Conservation (phyloP, 257 asterid genomes). For the Solanum phureja region DNA sequence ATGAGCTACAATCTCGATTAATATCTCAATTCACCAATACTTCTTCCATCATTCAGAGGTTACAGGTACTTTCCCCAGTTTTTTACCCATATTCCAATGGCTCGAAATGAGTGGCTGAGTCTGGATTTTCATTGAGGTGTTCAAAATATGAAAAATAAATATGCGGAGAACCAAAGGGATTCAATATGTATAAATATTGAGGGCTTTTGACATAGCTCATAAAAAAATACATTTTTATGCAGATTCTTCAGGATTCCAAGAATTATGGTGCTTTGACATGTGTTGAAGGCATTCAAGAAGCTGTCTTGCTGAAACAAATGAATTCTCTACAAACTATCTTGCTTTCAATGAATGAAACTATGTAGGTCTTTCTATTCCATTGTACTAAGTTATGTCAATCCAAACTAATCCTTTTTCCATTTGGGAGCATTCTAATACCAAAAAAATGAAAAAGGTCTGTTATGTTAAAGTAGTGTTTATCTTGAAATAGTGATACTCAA, state of each 20-base stretch:
- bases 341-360: slow-evolving; percentile 43
- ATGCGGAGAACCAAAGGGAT: not conserved
- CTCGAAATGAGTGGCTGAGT: not conserved
- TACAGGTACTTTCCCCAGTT: slow-evolving; percentile 35
- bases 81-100: not conserved
- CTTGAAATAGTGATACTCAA: not conserved
- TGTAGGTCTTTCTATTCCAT: slow-evolving; percentile 15
- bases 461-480: not conserved
- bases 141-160: not conserved
- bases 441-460: not conserved
- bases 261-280: slow-evolving; percentile 51
- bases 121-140: not conserved
- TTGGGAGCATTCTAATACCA: not conserved
- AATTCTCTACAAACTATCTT: slow-evolving; percentile 47
- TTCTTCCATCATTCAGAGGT: slow-evolving; percentile 59
- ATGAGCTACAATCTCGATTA: slow-evolving; percentile 53
- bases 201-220: not conserved
- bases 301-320: slow-evolving; percentile 55
- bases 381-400: not conserved
- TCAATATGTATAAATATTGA: not conserved
- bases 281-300: slow-evolving; percentile 46
- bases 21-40: slow-evolving; percentile 53
- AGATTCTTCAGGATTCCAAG: slow-evolving; percentile 40
- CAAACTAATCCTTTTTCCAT: not conserved
- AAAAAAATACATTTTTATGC: not conserved